These are phyloP conservation scores for Scorias spongiosa DNA, from an alignment of 2,329 filamentous ascomycete species.

Conservation along the genomic window DNA sequence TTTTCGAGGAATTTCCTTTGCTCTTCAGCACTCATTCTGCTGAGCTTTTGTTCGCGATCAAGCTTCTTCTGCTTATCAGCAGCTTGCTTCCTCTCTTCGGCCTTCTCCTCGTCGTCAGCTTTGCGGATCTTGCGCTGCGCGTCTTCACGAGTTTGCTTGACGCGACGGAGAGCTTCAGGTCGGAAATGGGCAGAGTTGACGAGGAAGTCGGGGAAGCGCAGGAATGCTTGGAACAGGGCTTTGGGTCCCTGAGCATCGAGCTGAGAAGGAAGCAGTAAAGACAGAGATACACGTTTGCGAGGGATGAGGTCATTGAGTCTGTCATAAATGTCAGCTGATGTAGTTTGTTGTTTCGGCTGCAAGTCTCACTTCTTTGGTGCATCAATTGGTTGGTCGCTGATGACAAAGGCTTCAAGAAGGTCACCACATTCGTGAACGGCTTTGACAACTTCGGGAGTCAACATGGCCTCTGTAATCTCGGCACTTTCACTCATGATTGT, in stretches of 20 bases:
- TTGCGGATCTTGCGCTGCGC: conserved; percentile 67
- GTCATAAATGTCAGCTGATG: conserved; percentile 1
- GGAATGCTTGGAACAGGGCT: conserved; percentile 65
- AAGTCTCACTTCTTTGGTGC: conserved; percentile 59
- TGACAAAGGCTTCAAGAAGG: conserved; percentile 68
- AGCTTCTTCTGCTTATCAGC: conserved; percentile 58
- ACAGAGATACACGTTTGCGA: conserved; percentile 75
- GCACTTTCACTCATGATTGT: conserved; percentile 96
- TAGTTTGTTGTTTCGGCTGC: neutral
- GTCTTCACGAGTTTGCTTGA: conserved; percentile 65
- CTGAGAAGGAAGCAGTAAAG: conserved; percentile 48
- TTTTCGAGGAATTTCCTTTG: conserved; percentile 51
- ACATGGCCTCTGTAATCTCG: conserved; percentile 74
- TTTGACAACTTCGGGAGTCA: conserved; percentile 75
- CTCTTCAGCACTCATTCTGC: conserved; percentile 49
- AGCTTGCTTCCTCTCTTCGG: conserved; percentile 40
- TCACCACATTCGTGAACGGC: conserved; percentile 68
- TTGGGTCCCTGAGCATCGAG: conserved; percentile 35
- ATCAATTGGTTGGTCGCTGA: conserved; percentile 78
- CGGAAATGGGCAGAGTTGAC: conserved; percentile 70
- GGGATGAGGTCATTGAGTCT: conserved; percentile 72
- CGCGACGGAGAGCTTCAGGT: conserved; percentile 70
- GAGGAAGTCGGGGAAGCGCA: conserved; percentile 72
- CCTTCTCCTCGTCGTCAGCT: conserved; percentile 55
- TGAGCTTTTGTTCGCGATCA: conserved; percentile 56